A percentile compares a stretch with the other conserved stretches of the same genome.
Conservation (phyloP, 805 yeast species). For the Wickerhamomyces pijperi region DNA sequence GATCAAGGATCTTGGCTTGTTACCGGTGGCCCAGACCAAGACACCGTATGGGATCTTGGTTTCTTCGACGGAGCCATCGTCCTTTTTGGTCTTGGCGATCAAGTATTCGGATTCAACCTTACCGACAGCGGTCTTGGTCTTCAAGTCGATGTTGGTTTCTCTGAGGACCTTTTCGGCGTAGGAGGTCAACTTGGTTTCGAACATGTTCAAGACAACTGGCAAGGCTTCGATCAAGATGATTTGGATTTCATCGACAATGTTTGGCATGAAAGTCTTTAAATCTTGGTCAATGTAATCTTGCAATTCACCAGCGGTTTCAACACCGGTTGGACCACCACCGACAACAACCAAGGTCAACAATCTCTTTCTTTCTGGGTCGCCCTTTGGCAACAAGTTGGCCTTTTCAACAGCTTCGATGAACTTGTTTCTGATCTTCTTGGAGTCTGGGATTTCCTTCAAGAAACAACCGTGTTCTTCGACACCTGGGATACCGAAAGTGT, state of each 20-base stretch:
- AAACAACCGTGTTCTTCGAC: slow-evolving; percentile 75
- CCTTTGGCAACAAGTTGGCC: slow-evolving; percentile 72
- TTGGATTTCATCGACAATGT: slow-evolving; percentile 71
- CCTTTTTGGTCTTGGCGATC: slow-evolving; percentile 58
- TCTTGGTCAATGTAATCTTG: slow-evolving; percentile 93
- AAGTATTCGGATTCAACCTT: slow-evolving; percentile 68
- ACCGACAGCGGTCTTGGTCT: slow-evolving; percentile 80
- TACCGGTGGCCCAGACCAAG: slow-evolving; percentile 96
- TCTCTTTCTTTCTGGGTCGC: slow-evolving; percentile 74
- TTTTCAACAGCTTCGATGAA: slow-evolving; percentile 84
- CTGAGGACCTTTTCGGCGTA: slow-evolving; percentile 31
- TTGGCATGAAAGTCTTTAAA: slow-evolving; percentile 78
- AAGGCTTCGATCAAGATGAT: slow-evolving; percentile 84
- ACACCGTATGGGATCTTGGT: slow-evolving; percentile 73
- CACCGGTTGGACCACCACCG: slow-evolving; percentile 99
- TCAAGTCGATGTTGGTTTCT: slow-evolving; percentile 55
- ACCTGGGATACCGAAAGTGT: slow-evolving; percentile 91
- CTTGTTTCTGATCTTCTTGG: slow-evolving; percentile 68
- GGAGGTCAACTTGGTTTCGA: slow-evolving; percentile 30
- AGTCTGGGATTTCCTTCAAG: slow-evolving; percentile 83
- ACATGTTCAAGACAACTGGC: slow-evolving; percentile 67
- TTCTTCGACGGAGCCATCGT: slow-evolving; percentile 58
- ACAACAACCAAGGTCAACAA: slow-evolving; percentile 80
- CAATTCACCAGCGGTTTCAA: slow-evolving; percentile 91
- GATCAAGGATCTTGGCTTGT: slow-evolving; percentile 70